A percentile compares a stretch with the other conserved stretches of the same genome.
phyloP scores from a whole-genome alignment of 1,284 basidiomycete species.

The Anthracocystis panici-leucophaei region DNA sequence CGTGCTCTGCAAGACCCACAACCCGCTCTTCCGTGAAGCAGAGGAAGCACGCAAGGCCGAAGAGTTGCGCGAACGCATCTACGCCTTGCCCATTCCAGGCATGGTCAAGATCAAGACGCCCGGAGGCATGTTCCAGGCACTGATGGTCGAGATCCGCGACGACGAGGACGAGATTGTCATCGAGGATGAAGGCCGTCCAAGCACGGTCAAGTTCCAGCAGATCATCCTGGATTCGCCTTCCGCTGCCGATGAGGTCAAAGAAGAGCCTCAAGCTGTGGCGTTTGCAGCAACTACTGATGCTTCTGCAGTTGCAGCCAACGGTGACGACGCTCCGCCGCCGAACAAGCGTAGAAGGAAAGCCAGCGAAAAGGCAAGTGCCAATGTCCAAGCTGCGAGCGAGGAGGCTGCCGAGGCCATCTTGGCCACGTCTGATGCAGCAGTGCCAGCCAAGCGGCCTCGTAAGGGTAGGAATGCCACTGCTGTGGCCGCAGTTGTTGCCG shows the following conservation, averaged over 20 bases:
- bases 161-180: conserved; percentile 49
- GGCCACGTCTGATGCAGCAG: conserved; percentile 8
- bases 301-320: not conserved
- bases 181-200: conserved; percentile 48
- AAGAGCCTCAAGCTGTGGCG: conserved; percentile 3
- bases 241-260: conserved; percentile 18
- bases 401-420: conserved; percentile 28
- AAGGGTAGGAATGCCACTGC: conserved; percentile 11
- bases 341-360: conserved; percentile 39
- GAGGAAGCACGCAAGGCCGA: conserved; percentile 52
- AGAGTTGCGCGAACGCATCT: conserved; percentile 42
- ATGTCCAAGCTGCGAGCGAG: conserved; percentile 26
- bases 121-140: conserved; percentile 53
- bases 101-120: conserved; percentile 52
- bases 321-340: conserved; percentile 9
- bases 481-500: not conserved
- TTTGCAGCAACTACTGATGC: not conserved
- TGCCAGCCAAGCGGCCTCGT: conserved; percentile 18
- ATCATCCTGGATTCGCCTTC: conserved; percentile 33
- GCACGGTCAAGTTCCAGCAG: conserved; percentile 47
- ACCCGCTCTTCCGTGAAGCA: conserved; percentile 56
- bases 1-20: conserved; percentile 66
- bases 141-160: conserved; percentile 43
- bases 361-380: conserved; percentile 33
- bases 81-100: conserved; percentile 32